Percentiles rank a stretch among this genome's conserved stretches.
Evolutionary conservation across 345 rosid species (phyloP).

Genomic region (Euphorbia peplus): DNA sequence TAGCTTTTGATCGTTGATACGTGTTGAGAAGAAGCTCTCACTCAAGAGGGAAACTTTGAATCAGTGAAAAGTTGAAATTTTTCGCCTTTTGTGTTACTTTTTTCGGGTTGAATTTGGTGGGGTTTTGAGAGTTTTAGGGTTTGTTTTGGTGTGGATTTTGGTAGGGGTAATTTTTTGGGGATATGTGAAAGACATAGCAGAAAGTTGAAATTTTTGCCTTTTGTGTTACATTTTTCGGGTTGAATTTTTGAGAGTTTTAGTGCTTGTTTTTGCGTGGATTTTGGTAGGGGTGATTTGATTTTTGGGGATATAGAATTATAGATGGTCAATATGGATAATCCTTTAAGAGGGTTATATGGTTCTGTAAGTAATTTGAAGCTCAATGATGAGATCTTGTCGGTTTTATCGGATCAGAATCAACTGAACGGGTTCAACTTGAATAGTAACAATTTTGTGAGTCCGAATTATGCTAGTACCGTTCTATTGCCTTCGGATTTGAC

Average conservation of each 20-base stretch:
- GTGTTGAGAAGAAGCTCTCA: constrained; percentile 8
- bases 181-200: background rate
- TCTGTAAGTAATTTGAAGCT: constrained; percentile 26
- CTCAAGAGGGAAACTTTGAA: background rate
- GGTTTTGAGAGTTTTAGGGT: background rate
- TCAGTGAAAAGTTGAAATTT: background rate
- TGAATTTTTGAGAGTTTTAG: background rate
- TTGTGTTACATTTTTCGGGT: background rate
- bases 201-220: background rate
- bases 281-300: constrained; percentile 3
- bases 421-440: constrained; percentile 12
- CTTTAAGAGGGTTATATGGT: constrained; percentile 22
- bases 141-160: constrained; percentile 1
- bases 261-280: background rate
- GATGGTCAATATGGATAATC: constrained; percentile 42
- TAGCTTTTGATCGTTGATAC: constrained; percentile 1
- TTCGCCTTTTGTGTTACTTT: background rate
- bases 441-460: constrained; percentile 3
- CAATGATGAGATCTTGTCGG: constrained; percentile 17
- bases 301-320: constrained; percentile 10
- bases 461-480: constrained; percentile 19
- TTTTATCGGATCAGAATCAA: constrained; percentile 17
- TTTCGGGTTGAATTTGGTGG: constrained; percentile 7
- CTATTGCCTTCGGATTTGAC: constrained; percentile 19
- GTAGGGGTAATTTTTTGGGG: constrained; percentile 5